phyloP scores from a whole-genome alignment of 2,329 filamentous ascomycete species.

The Aspergillus sp. region DNA sequence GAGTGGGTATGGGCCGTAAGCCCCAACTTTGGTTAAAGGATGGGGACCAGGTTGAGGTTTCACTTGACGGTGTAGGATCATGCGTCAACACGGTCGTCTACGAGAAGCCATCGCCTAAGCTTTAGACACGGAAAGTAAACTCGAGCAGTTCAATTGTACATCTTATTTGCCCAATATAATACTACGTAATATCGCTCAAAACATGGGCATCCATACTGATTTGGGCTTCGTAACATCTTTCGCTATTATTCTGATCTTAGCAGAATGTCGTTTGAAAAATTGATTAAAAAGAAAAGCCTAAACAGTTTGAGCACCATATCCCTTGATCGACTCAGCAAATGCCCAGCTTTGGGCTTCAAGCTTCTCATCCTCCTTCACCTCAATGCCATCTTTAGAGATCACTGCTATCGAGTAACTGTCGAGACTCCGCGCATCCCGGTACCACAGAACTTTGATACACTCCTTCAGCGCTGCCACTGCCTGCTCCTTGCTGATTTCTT shows the following conservation, averaged over 20 bases:
- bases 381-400: constrained; percentile 80
- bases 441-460: constrained; percentile 98
- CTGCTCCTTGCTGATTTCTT: constrained; percentile 65
- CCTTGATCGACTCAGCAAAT: constrained; percentile 89
- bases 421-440: constrained; percentile 87
- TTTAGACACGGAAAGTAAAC: constrained; percentile 16
- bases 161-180: background rate
- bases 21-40: constrained; percentile 63
- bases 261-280: constrained; percentile 6
- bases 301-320: constrained; percentile 78
- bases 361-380: constrained; percentile 75
- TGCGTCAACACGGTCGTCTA: constrained; percentile 40
- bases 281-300: constrained; percentile 32
- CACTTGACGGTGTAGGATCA: constrained; percentile 58
- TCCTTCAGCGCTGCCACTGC: constrained; percentile 77
- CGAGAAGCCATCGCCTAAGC: constrained; percentile 34
- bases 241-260: constrained; percentile 7
- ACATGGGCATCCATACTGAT: background rate
- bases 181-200: background rate
- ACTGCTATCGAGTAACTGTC: constrained; percentile 89
- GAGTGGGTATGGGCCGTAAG: constrained; percentile 63
- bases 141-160: background rate
- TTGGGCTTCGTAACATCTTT: constrained; percentile 21
- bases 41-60: constrained; percentile 63
- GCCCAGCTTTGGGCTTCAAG: constrained; percentile 96